Evolutionary conservation across 495 filamentous ascomycete genomes (phyloP).

Genomic region (Neurospora sp.): DNA sequence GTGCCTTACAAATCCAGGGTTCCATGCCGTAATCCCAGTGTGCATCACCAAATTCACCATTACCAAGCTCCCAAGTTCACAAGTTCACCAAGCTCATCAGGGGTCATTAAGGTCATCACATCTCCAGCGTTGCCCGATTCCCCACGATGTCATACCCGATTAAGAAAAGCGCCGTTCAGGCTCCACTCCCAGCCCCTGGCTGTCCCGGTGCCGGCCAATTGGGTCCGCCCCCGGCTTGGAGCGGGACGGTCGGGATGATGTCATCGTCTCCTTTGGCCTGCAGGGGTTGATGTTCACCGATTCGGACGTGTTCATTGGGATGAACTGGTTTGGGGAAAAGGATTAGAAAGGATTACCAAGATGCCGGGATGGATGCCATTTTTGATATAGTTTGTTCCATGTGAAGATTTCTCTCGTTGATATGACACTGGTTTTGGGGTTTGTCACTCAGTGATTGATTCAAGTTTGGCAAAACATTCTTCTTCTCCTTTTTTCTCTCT

Average conservation of each 20-base stretch:
- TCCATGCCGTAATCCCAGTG: neutral
- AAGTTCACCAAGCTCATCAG: neutral
- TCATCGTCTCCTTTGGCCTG: neutral
- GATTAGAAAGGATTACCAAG: neutral
- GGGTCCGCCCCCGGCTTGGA: neutral
- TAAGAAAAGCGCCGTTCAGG: neutral
- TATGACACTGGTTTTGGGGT: neutral
- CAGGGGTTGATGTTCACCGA: neutral
- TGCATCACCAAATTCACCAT: neutral
- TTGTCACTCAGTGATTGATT: neutral
- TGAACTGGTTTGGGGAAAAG: neutral
- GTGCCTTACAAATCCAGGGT: neutral
- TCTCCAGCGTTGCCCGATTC: too few relatives aligned
- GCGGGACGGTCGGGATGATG: neutral
- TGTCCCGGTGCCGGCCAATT: neutral
- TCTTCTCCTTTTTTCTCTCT: neutral
- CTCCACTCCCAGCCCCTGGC: neutral
- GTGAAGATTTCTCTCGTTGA: neutral
- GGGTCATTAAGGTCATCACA: neutral
- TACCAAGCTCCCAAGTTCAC: too few relatives aligned
- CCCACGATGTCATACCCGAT: neutral
- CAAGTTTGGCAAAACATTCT: neutral
- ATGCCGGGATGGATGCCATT: neutral
- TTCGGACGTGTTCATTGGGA: neutral
- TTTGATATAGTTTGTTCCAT: too few relatives aligned